A percentile compares a stretch with the other conserved stretches of the same genome.
Conservation (phyloP, 179 eudicot genomes). For the Corrigiola litoralis region DNA sequence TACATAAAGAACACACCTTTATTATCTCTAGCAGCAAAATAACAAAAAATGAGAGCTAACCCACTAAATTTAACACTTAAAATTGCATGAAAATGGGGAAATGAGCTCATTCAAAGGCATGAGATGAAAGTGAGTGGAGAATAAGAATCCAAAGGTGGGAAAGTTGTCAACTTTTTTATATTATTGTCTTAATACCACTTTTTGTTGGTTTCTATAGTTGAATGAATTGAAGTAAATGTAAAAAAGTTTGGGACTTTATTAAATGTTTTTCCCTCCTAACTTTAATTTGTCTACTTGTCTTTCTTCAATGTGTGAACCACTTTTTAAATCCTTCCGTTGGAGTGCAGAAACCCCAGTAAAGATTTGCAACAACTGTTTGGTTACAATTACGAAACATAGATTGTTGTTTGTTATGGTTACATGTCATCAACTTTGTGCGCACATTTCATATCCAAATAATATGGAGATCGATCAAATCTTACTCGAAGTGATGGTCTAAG, state of each 20-base stretch:
- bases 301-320: neutral
- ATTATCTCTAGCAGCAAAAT: conserved; percentile 4
- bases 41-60: conserved; percentile 29
- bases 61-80: conserved; percentile 30
- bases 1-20: neutral
- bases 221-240: conserved; percentile 12
- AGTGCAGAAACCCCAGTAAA: conserved; percentile 19
- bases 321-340: conserved; percentile 12
- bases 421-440: neutral
- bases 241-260: conserved; percentile 27
- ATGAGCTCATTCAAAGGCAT: conserved; percentile 15
- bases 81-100: conserved; percentile 13
- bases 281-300: neutral
- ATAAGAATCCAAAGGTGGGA: conserved; percentile 24
- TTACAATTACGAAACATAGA: neutral
- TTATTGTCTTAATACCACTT: conserved; percentile 11
- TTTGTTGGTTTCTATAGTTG: conserved; percentile 14
- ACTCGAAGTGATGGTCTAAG: no score
- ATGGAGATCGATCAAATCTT: no score
- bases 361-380: conserved; percentile 12
- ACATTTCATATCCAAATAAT: no score
- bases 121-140: conserved; percentile 28
- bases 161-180: conserved; percentile 18
- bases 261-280: conserved; percentile 9
- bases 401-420: neutral